Percentiles rank a stretch among this genome's conserved stretches.
Evolutionary conservation across 148 eudicot species (phyloP).

Genomic region (Rheum nobile): DNA sequence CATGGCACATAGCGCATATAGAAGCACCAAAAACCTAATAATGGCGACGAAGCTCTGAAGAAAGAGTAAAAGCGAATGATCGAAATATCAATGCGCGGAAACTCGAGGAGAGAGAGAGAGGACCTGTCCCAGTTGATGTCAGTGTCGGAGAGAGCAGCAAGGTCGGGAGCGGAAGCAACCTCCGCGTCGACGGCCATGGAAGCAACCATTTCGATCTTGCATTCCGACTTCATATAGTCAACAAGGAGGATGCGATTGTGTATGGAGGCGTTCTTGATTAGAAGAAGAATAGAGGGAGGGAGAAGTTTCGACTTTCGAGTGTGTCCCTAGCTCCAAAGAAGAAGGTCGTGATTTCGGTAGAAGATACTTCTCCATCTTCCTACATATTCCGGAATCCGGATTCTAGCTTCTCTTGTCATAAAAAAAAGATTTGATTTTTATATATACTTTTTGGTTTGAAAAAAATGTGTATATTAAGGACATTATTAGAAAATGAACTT

Average conservation of each 20-base stretch:
- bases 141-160: slow-evolving; percentile 35
- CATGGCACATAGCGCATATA: no score
- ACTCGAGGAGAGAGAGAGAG: not conserved
- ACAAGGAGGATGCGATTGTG: no score
- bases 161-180: slow-evolving; percentile 15
- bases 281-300: not conserved
- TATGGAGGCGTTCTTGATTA: no score
- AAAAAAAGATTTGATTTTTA: not conserved
- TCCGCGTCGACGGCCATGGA: slow-evolving; percentile 24
- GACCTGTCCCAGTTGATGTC: slow-evolving; percentile 48
- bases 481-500: no score
- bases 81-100: no score
- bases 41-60: no score
- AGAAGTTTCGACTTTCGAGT: not conserved
- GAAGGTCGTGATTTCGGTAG: not conserved
- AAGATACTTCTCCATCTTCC: not conserved
- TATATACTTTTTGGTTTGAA: not conserved
- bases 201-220: not conserved
- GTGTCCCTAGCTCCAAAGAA: not conserved
- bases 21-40: no score
- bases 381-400: not conserved
- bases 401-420: no score
- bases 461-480: no score
- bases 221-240: not conserved
- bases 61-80: no score